Evolutionary conservation across 225 moss, liverwort and hornwort genomes (phyloP), one percentile per base, ranked within the genome.

Genomic region (Marchantia paleacea): DNA sequence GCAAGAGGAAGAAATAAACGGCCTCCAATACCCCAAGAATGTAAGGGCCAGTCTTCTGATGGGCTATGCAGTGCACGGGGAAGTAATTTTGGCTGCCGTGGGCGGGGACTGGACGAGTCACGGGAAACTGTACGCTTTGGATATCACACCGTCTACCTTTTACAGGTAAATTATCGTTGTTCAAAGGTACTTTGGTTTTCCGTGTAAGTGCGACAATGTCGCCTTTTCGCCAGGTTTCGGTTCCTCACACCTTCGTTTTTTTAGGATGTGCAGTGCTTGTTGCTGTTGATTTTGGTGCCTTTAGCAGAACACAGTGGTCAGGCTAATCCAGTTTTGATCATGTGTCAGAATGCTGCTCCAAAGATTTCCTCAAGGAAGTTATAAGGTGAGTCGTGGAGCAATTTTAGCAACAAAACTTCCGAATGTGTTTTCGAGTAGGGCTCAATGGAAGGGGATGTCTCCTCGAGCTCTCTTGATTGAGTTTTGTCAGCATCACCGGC

Each of bases 301-400:
- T 39, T 39, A 39, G 5, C 5, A 39, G 39, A 39, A 39, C 52
- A 13, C 52, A 55, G 29, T 1, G 20, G 52, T 55, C 28, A 25
- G 3, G 25, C 77, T 48, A 2, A 62, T 39, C 12, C 39, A 63
- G 3, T 29, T n/a, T 30, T 53, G 7, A 18, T 20, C 0, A 39
- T 57, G 75, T 83, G 79, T 85, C 91, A 99, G 99, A 87, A 82
- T 92, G 85, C 81, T 92, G 83, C 83, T 99, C 73, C 90, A 89
- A 49, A 92, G 90, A 82, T 92, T 92, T 78, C 99, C 95, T 14
- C 87, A 93, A 86, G 97, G 99, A 66, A 91, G 92, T 29, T 94
- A 94, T 79, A 99, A 95, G 79, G 55, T 99, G 69, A 92, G 90
- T 82, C 86, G 95, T 75, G 83, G 86, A 53, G 89, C 99, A 52